Evolutionary conservation across 345 rosid genomes (phyloP).

Genomic region (Salix udensis): DNA sequence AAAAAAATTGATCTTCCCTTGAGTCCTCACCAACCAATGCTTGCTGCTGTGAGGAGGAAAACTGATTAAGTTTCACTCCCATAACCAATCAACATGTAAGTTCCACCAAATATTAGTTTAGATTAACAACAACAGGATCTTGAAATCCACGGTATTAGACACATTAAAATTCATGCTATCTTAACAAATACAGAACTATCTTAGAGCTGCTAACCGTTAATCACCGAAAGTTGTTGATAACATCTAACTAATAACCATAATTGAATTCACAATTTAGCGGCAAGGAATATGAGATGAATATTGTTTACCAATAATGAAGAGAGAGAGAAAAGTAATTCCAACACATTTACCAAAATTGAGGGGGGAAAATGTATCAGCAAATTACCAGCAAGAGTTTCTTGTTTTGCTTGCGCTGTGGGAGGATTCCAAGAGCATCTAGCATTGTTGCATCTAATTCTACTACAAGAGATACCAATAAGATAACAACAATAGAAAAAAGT

Average conservation of each 20-base stretch:
- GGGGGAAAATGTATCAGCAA: slow-evolving; percentile 10
- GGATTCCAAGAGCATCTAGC: slow-evolving; percentile 97
- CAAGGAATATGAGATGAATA: background rate
- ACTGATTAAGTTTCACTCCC: background rate
- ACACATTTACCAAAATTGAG: background rate
- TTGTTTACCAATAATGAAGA: background rate
- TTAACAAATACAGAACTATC: background rate
- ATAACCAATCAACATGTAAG: background rate
- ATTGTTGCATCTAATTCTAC: slow-evolving; percentile 90
- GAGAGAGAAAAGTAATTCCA: background rate
- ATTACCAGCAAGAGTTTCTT: slow-evolving; percentile 89
- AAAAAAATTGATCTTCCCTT: slow-evolving; percentile 89
- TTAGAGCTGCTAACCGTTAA: background rate
- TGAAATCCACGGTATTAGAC: background rate
- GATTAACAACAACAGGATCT: background rate
- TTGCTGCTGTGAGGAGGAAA: slow-evolving; percentile 47
- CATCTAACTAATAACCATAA: background rate
- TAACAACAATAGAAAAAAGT: slow-evolving; percentile 10
- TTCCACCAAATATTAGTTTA: background rate
- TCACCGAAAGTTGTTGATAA: background rate
- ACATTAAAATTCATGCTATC: background rate
- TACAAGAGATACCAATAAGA: slow-evolving; percentile 26
- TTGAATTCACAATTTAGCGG: background rate
- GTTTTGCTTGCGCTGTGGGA: slow-evolving; percentile 93
- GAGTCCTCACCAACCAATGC: slow-evolving; percentile 92